phyloP scores from a whole-genome alignment of 176 grass and related monocot species.

The Musa beccarii region DNA sequence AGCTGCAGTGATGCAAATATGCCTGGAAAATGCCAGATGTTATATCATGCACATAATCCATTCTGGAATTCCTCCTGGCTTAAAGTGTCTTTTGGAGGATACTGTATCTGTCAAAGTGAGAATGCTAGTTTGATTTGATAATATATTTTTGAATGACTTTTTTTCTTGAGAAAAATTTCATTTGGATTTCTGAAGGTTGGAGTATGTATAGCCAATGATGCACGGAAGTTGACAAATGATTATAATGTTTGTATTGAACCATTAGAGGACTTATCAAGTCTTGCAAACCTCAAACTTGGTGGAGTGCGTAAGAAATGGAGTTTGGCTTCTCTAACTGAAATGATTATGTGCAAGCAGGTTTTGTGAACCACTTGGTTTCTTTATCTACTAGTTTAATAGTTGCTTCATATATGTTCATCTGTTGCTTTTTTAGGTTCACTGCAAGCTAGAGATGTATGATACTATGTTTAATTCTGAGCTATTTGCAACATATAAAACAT shows the following conservation, averaged over 20 bases:
- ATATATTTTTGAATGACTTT: conserved; percentile 1
- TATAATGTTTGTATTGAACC: conserved; percentile 57
- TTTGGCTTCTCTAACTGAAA: conserved; percentile 79
- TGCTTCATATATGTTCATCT: background rate
- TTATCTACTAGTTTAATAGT: background rate
- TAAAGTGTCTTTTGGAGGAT: conserved; percentile 71
- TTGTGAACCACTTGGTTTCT: background rate
- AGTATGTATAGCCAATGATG: conserved; percentile 72
- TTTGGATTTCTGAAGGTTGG: conserved; percentile 57
- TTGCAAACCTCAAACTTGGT: conserved; percentile 66
- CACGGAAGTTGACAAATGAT: conserved; percentile 65
- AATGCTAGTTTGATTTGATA: conserved; percentile 4
- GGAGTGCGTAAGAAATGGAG: conserved; percentile 60
- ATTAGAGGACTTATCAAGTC: conserved; percentile 64
- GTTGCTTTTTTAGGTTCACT: background rate
- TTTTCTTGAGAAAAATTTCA: conserved; percentile 1
- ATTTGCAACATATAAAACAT: background rate
- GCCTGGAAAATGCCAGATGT: conserved; percentile 53
- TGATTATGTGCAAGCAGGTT: conserved; percentile 74
- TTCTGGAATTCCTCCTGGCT: conserved; percentile 53
- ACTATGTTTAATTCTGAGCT: background rate
- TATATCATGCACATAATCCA: conserved; percentile 84
- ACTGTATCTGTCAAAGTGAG: conserved; percentile 69
- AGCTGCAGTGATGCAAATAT: conserved; percentile 89
- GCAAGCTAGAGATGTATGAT: background rate